Base-by-base conservation (phyloP, 768 basidiomycete species). In the Podaxis carcinomalis region DNA sequence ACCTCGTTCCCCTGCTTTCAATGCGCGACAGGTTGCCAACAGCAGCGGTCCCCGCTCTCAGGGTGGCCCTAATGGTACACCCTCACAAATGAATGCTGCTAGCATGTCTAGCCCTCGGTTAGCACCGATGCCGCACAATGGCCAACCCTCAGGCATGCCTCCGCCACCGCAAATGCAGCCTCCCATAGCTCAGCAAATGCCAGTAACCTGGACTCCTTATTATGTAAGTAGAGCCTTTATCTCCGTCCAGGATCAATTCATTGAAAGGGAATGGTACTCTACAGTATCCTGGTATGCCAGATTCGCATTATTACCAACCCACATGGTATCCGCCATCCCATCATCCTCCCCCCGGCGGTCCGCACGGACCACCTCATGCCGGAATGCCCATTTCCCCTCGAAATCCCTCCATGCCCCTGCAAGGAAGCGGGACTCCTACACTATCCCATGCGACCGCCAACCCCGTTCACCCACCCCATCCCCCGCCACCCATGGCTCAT, bases 341-440 rank as follows among this genome's bases (percentile, higher is more conserved):
- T 19, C 83, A 79, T 65, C 77, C 77, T 16, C 78, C 79, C 35
- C 80, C 80, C 5, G 76, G 80, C 51, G 80, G 75, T 39, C 78
- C 77, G 37, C 80, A 83, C 63, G 77, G 74, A 32, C 79, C 78
- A 27, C 79, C 78, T 51, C 80, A 84, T 65, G 64, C 75, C 35
- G 74, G 74, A 55, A 82, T 87, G 73, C 79, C 88, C 4, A 83
- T 91, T 78, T 90, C 90, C 14, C 89, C 90, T 39, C 83, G 88
- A 64, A 85, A 81, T 67, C 82, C 73, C 53, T 72, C 81, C 42
- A 69, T 79, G 36, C 78, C 81, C 52, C 77, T 88, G 16, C 86
- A 83, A 66, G 71, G 75, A 4, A 85, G 89, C 11, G 83, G 83
- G 32, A 91, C 90, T 1, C 88, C 90, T n/a, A 88, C 86, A 1